Base-by-base conservation (phyloP, 2,329 filamentous ascomycete species). In the Pseudopyricularia javanii region DNA sequence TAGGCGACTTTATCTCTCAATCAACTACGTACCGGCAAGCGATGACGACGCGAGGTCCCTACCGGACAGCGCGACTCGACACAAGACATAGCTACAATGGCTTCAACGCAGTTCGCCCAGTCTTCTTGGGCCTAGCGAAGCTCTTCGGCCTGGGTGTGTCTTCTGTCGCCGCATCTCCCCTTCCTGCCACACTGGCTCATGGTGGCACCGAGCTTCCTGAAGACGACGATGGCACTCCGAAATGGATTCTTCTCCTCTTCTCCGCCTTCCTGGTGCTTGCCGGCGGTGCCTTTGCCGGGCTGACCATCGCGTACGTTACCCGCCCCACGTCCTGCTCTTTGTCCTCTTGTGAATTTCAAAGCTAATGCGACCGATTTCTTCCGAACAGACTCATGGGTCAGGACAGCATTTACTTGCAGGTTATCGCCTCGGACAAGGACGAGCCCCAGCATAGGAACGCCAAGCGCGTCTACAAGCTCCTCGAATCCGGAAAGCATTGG, bases 361-460 rank as follows among this genome's bases (percentile, higher is more conserved):
- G 20, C 40, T 45, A 45, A 45, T 15, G 3, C 20, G 8, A 6
- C n/a, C 12, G 2, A 14, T 24, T 53, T 11, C 14, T 4, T 8
- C 30, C 12, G n/a, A 22, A 12, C 51, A 78, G 74, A 8, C 66
- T 82, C 54, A 82, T 82, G 79, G 79, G 79, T 52, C 80, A 90
- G 72, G 93, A 98, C 72, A 91, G 94, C 68, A 94, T 97, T 62
- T 96, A 98, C 68, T 79, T 98, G 15, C 93, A 96, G 70, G 93
- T 98, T 58, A 86, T 98, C 58, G 83, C 90, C 51, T 84, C 85
- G 40, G 94, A 93, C 52, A 83, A 86, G 47, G 85, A 88, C 67
- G 89, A 86, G 53, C 75, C 83, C n/a, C 91, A 97, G 70, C 85
- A 84, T 63, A 88, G 83, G 64, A 89, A 96, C 64, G 93, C 93